Evolutionary conservation across 208 protist species (phyloP).

Genomic region (Trypanosomatidae sp.): DNA sequence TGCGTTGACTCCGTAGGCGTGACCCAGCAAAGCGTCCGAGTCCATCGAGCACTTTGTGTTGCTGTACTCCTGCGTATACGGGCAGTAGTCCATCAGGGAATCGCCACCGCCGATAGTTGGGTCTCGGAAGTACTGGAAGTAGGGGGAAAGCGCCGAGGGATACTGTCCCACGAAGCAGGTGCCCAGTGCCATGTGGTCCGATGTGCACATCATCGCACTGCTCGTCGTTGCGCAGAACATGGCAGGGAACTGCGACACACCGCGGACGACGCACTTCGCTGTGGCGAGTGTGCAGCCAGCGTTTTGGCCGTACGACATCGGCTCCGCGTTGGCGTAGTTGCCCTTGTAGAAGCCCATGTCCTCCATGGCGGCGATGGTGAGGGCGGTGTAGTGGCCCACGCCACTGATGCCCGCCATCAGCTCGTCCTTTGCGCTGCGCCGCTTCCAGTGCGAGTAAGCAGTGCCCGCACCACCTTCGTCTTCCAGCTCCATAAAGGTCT

Average conservation of each 20-base stretch:
- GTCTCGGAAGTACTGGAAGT: slow-evolving; percentile 49
- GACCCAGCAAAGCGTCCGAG: not conserved
- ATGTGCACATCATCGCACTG: slow-evolving; percentile 31
- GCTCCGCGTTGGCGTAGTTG: slow-evolving; percentile 55
- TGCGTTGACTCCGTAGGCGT: not conserved
- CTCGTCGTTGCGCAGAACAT: slow-evolving; percentile 49
- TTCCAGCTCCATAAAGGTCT: slow-evolving; percentile 69
- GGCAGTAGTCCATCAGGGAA: slow-evolving; percentile 53
- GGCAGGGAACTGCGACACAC: slow-evolving; percentile 24
- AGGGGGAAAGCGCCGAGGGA: slow-evolving; percentile 1
- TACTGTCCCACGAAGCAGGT: slow-evolving; percentile 15
- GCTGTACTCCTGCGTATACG: slow-evolving; percentile 16
- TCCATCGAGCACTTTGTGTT: slow-evolving; percentile 28
- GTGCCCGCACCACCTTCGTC: slow-evolving; percentile 53
- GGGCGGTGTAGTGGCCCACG: slow-evolving; percentile 36
- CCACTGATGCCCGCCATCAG: slow-evolving; percentile 54
- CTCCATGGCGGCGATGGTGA: slow-evolving; percentile 84
- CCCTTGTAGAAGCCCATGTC: slow-evolving; percentile 75
- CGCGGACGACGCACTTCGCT: slow-evolving; percentile 31
- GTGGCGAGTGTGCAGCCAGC: slow-evolving; percentile 51
- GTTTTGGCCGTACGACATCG: slow-evolving; percentile 67
- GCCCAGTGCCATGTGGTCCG: slow-evolving; percentile 28
- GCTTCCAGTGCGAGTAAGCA: slow-evolving; percentile 84
- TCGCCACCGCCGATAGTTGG: slow-evolving; percentile 15
- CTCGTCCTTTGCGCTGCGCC: slow-evolving; percentile 72